Percentiles rank a stretch among this genome's conserved stretches.
Evolutionary conservation across 306 rosid genomes (phyloP).

Genomic region (Rosa multiflora): DNA sequence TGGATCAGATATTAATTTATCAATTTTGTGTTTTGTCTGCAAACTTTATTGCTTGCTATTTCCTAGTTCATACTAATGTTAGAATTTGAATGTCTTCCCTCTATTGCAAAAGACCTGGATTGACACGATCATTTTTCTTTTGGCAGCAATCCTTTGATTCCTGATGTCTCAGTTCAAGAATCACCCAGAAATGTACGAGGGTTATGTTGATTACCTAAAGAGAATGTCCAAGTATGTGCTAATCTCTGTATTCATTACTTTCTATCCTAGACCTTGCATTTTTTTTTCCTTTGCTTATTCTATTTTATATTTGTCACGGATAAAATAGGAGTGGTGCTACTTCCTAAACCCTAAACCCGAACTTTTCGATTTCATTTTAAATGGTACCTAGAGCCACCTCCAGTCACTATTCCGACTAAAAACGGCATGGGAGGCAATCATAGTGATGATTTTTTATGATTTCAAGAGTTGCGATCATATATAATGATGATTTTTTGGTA

Average conservation of each 20-base stretch:
- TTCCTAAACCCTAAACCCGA: no score
- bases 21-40: background rate
- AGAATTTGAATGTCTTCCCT: no score
- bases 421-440: no score
- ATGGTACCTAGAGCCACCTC: no score
- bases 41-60: background rate
- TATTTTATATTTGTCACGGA: slow-evolving; percentile 20
- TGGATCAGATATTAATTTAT: background rate
- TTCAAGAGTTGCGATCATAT: no score
- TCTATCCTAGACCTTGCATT: slow-evolving; percentile 7
- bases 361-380: no score
- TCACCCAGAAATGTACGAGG: slow-evolving; percentile 53
- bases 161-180: slow-evolving; percentile 54
- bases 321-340: slow-evolving; percentile 71
- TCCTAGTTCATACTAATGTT: background rate
- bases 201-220: slow-evolving; percentile 75
- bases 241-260: slow-evolving; percentile 15
- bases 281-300: slow-evolving; percentile 16
- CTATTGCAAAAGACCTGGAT: background rate
- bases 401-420: no score
- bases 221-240: slow-evolving; percentile 71
- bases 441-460: no score
- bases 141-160: slow-evolving; percentile 53
- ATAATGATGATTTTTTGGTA: no score
- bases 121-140: slow-evolving; percentile 8